phyloP scores from a whole-genome alignment of 192 early-diverging fungal species.

The Coemansia sp. region DNA sequence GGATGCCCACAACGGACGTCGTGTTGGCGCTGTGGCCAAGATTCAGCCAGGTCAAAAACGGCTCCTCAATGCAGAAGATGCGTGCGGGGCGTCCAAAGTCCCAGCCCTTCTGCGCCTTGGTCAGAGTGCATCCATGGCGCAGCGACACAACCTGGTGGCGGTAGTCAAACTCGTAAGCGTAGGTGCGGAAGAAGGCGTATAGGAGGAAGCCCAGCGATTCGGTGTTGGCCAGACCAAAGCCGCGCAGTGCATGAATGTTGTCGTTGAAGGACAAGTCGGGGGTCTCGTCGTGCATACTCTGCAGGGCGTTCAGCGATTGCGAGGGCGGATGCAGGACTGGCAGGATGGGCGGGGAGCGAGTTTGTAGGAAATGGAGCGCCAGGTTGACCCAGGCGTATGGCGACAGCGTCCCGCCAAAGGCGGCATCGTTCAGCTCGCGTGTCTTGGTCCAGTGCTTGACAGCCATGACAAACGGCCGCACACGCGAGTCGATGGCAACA shows the following conservation, averaged over 20 bases:
- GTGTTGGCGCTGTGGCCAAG: slow-evolving; percentile 88
- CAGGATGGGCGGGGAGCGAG: slow-evolving; percentile 83
- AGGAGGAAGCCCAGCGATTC: slow-evolving; percentile 79
- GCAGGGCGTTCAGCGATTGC: slow-evolving; percentile 20
- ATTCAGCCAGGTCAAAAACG: slow-evolving; percentile 84
- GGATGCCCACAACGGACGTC: slow-evolving; percentile 72
- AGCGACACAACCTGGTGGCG: slow-evolving; percentile 77
- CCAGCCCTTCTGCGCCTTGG: slow-evolving; percentile 87
- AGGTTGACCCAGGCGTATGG: slow-evolving; percentile 96
- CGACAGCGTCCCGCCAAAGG: slow-evolving; percentile 89
- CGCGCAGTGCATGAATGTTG: slow-evolving; percentile 64
- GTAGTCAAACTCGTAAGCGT: slow-evolving; percentile 85
- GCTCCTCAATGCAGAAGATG: slow-evolving; percentile 91
- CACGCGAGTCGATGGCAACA: slow-evolving; percentile 82
- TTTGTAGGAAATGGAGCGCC: slow-evolving; percentile 91
- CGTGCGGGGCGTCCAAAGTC: slow-evolving; percentile 63
- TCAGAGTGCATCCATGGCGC: slow-evolving; percentile 73
- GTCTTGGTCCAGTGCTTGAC: slow-evolving; percentile 91
- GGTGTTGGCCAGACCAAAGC: slow-evolving; percentile 68
- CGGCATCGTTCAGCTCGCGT: slow-evolving; percentile 86
- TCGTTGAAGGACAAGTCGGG: slow-evolving; percentile 77
- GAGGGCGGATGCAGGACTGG: slow-evolving; percentile 72
- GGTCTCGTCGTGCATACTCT: slow-evolving; percentile 23
- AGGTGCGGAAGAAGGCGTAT: slow-evolving; percentile 82
- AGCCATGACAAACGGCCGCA: slow-evolving; percentile 88